These are phyloP conservation scores for Picea engelmannii DNA, from an alignment of 83 land plant species.

Conservation along the genomic window DNA sequence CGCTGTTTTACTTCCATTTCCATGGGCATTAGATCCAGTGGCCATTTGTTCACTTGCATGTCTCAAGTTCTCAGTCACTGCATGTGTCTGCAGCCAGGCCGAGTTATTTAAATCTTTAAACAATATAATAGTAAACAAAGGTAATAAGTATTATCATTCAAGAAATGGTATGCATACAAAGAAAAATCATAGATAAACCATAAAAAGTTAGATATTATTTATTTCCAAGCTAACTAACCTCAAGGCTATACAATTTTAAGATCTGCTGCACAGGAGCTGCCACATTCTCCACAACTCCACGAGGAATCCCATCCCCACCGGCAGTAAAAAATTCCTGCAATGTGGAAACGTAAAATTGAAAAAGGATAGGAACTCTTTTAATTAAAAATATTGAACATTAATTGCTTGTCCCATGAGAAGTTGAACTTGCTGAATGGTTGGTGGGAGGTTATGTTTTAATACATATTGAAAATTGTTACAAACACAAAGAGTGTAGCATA, in stretches of 20 bases:
- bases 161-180: neutral
- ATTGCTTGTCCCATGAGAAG: neutral
- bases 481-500: neutral
- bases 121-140: neutral
- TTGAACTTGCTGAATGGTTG: too few relatives aligned
- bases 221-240: slow-evolving; percentile 43
- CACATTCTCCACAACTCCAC: slow-evolving; percentile 87
- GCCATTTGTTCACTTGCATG: slow-evolving; percentile 58
- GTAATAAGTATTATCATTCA: neutral
- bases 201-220: neutral
- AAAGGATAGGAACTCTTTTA: slow-evolving; percentile 9
- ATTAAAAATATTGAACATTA: slow-evolving; percentile 10
- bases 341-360: neutral
- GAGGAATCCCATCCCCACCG: slow-evolving; percentile 95
- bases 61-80: slow-evolving; percentile 78
- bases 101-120: neutral
- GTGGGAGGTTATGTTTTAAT: neutral
- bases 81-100: slow-evolving; percentile 69
- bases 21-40: slow-evolving; percentile 35
- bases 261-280: slow-evolving; percentile 75
- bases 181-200: neutral
- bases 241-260: slow-evolving; percentile 67
- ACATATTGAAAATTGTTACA: neutral
- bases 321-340: slow-evolving; percentile 94
- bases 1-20: slow-evolving; percentile 47